Percentiles rank a stretch among this genome's conserved stretches.
phyloP scores from a whole-genome alignment of 768 basidiomycete species.

The Tylopilus sp. region DNA sequence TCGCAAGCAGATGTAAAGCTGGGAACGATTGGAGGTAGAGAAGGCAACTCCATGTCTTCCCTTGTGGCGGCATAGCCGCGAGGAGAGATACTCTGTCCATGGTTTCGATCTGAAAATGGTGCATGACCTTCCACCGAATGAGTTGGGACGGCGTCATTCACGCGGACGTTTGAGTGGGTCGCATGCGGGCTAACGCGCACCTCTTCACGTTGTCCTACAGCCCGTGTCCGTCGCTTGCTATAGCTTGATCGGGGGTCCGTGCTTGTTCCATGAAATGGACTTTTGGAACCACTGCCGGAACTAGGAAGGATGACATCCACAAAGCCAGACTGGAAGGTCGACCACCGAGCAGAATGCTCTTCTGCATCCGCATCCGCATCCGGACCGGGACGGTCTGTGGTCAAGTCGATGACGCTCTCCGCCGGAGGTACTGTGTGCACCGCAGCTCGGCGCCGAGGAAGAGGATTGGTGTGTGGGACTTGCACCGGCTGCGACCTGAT shows the following conservation, averaged over 20 bases:
- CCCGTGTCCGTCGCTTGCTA: not conserved
- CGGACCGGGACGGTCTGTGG: not conserved
- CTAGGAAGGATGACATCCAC: constrained; percentile 14
- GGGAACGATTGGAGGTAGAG: not conserved
- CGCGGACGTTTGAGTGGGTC: not conserved
- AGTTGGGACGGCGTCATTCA: not conserved
- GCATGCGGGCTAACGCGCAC: not conserved
- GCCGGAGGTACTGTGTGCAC: not conserved
- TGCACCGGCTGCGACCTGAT: not conserved
- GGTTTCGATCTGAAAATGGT: not conserved
- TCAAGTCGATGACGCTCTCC: constrained; percentile 9
- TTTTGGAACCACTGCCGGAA: not conserved
- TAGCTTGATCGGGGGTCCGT: not conserved
- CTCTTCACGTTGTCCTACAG: not conserved
- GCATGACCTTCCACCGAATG: not conserved
- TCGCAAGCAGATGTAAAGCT: not conserved
- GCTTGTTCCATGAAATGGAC: not conserved
- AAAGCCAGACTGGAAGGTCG: constrained; percentile 26
- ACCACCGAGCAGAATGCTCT: constrained; percentile 16
- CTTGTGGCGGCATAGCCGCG: not conserved
- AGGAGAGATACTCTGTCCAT: not conserved
- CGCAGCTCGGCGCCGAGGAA: not conserved
- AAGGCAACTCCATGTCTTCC: not conserved
- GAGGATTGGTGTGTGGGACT: not conserved
- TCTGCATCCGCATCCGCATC: not conserved